Evolutionary conservation across 2,329 filamentous ascomycete species (phyloP).

Genomic region (Phyllosticta citriasiana): DNA sequence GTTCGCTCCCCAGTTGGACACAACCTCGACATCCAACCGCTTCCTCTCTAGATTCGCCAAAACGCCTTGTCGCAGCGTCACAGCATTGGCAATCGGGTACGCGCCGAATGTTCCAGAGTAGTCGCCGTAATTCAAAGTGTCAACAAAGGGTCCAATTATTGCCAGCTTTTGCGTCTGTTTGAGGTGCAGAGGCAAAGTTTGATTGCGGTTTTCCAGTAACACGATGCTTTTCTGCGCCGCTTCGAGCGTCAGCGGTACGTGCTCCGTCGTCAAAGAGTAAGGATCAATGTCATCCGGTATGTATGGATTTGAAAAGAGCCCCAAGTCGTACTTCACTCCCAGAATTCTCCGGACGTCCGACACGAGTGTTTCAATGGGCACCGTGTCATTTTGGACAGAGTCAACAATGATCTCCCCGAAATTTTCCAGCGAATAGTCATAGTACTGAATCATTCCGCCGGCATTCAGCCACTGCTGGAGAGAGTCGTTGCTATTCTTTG

Average conservation of each 20-base stretch:
- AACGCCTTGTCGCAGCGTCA: conserved; percentile 32
- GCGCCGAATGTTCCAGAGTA: conserved; percentile 36
- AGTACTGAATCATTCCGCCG: conserved; percentile 38
- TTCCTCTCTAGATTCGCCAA: conserved; percentile 17
- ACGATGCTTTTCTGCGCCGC: conserved; percentile 36
- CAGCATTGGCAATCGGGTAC: conserved; percentile 29
- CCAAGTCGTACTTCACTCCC: conserved; percentile 35
- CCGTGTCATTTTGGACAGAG: conserved; percentile 27
- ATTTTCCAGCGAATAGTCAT: conserved; percentile 33
- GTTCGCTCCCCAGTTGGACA: conserved; percentile 35
- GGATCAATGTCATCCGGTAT: conserved; percentile 27
- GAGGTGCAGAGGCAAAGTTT: conserved; percentile 28
- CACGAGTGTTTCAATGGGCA: conserved; percentile 27
- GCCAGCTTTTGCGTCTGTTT: conserved; percentile 25
- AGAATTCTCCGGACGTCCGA: conserved; percentile 30
- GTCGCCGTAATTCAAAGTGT: conserved; percentile 35
- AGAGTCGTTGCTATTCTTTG: conserved; percentile 12
- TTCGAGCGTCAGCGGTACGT: conserved; percentile 31
- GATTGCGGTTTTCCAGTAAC: conserved; percentile 33
- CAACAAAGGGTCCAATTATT: conserved; percentile 33
- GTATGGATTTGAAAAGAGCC: conserved; percentile 32
- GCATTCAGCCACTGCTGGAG: conserved; percentile 34
- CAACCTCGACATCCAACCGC: conserved; percentile 20
- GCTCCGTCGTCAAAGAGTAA: conserved; percentile 23
- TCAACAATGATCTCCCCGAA: conserved; percentile 26